A percentile compares a stretch with the other conserved stretches of the same genome.
phyloP scores from a whole-genome alignment of 345 rosid species.

The Cochlearia excelsa region DNA sequence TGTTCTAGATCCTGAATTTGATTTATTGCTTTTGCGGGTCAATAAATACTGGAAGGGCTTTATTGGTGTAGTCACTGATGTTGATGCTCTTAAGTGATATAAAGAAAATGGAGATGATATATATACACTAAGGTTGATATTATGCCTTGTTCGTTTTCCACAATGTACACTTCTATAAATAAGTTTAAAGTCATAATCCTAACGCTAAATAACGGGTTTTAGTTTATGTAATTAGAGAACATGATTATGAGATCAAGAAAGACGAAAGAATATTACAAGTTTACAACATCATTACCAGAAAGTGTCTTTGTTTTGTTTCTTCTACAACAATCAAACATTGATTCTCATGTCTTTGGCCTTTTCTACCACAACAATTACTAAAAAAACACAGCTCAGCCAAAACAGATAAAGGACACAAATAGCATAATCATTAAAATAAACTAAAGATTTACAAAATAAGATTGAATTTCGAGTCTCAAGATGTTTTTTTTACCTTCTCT shows the following conservation, averaged over 20 bases:
- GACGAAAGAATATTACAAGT: conserved; percentile 29
- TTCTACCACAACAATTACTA: conserved; percentile 32
- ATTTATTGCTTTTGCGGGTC: too few relatives aligned
- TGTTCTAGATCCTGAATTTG: too few relatives aligned
- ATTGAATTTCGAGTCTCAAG: conserved; percentile 26
- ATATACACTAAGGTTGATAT: too few relatives aligned
- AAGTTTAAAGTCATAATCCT: too few relatives aligned
- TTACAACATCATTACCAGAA: conserved; percentile 23
- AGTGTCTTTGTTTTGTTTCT: conserved; percentile 13
- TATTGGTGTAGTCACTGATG: conserved; percentile 23
- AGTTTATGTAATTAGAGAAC: too few relatives aligned
- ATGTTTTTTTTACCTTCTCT: conserved; percentile 25
- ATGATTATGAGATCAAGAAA: background rate
- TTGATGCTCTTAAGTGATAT: conserved; percentile 5
- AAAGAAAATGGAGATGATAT: background rate
- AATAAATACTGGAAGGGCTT: too few relatives aligned
- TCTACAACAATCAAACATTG: conserved; percentile 32
- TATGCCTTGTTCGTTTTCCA: too few relatives aligned
- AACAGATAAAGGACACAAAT: conserved; percentile 16
- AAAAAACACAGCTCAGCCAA: conserved; percentile 32
- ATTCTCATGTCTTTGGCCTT: conserved; percentile 25
- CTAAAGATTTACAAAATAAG: conserved; percentile 32
- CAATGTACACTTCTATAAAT: too few relatives aligned
- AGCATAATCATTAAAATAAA: conserved; percentile 22
- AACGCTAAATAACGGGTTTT: too few relatives aligned